Conservation (phyloP, 2,329 filamentous ascomycete species). For the Calycina marina region DNA sequence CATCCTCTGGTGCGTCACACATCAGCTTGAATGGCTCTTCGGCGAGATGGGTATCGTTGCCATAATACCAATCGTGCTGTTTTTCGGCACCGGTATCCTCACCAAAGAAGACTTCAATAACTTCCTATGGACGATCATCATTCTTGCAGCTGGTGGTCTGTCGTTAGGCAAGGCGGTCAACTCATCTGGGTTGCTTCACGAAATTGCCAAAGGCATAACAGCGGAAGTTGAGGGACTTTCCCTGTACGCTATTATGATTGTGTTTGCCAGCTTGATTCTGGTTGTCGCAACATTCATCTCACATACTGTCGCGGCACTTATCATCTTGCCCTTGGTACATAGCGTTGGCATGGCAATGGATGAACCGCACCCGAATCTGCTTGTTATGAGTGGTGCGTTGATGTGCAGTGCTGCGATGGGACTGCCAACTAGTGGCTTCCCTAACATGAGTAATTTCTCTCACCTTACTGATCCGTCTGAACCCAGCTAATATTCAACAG, state of each 20-base stretch:
- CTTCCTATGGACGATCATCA: conserved; percentile 99
- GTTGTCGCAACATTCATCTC: conserved; percentile 96
- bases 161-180: conserved; percentile 90
- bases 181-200: conserved; percentile 80
- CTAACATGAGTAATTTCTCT: conserved; percentile 89
- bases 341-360: conserved; percentile 77
- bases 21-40: conserved; percentile 75
- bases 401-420: conserved; percentile 99
- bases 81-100: conserved; percentile 91
- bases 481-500: conserved; percentile 29
- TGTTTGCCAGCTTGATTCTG: conserved; percentile 72
- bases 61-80: conserved; percentile 86
- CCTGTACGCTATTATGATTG: conserved; percentile 72
- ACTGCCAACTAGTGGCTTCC: conserved; percentile 88
- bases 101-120: conserved; percentile 99
- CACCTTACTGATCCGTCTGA: conserved; percentile 3
- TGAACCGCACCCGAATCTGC: conserved; percentile 78
- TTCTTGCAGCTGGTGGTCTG: conserved; percentile 84
- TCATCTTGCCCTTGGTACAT: conserved; percentile 80
- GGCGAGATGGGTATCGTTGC: conserved; percentile 98
- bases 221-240: conserved; percentile 59
- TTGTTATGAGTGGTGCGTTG: conserved; percentile 88
- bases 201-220: conserved; percentile 69
- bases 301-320: conserved; percentile 90
- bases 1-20: conserved; percentile 78